Percentiles rank a stretch among this genome's conserved stretches.
phyloP scores from a whole-genome alignment of 2,329 filamentous ascomycete species.

The Exophiala lecanii-corni region DNA sequence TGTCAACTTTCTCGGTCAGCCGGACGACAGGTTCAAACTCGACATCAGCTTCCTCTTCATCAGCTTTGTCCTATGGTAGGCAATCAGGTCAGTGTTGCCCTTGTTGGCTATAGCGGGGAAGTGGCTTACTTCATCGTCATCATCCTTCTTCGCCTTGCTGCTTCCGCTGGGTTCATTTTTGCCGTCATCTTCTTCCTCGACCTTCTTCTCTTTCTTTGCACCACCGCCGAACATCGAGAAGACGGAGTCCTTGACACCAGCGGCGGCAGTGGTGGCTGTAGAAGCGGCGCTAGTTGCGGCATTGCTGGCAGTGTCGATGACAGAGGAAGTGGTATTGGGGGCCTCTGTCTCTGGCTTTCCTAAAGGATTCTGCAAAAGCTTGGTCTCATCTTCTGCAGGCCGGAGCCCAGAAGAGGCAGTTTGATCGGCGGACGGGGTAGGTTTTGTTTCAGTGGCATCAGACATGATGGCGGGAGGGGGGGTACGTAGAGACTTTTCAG shows the following conservation, averaged over 20 bases:
- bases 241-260: slow-evolving; percentile 50
- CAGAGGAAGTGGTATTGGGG: slow-evolving; percentile 20
- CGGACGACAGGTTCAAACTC: slow-evolving; percentile 96
- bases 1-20: slow-evolving; percentile 93
- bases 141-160: slow-evolving; percentile 70
- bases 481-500: too few relatives aligned
- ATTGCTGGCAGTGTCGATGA: slow-evolving; percentile 22
- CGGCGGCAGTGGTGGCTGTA: slow-evolving; percentile 24
- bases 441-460: slow-evolving; percentile 22
- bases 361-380: slow-evolving; percentile 23
- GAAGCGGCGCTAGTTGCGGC: slow-evolving; percentile 22
- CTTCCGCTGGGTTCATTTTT: slow-evolving; percentile 83
- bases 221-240: slow-evolving; percentile 99
- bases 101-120: neutral
- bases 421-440: slow-evolving; percentile 23
- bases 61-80: slow-evolving; percentile 49
- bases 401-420: slow-evolving; percentile 21
- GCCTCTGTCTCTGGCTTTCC: slow-evolving; percentile 16
- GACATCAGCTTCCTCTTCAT: slow-evolving; percentile 83
- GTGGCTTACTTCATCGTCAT: slow-evolving; percentile 47
- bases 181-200: slow-evolving; percentile 69
- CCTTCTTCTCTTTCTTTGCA: slow-evolving; percentile 94
- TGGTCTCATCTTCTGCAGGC: slow-evolving; percentile 23
- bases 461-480: slow-evolving; percentile 18
- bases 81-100: slow-evolving; percentile 9